Evolutionary conservation across 2,329 filamentous ascomycete species (phyloP).

Genomic region (Hypoxylon sp.): DNA sequence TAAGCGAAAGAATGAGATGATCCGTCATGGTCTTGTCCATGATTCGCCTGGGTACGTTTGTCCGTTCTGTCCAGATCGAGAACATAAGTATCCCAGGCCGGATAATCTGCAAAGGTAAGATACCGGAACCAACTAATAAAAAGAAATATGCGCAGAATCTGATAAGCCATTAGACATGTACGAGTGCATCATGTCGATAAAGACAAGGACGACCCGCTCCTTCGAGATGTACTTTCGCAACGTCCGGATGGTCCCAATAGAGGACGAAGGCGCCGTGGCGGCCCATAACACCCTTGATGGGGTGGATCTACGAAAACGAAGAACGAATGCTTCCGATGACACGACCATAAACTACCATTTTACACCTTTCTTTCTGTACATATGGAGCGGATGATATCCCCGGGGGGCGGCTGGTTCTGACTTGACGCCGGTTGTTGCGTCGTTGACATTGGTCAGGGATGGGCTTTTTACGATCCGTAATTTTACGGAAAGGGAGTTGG

Average conservation of each 20-base stretch:
- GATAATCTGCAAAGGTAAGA: constrained; percentile 92
- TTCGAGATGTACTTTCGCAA: constrained; percentile 87
- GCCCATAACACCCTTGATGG: constrained; percentile 41
- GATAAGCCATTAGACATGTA: constrained; percentile 72
- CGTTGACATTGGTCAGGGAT: constrained; percentile 25
- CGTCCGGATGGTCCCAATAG: constrained; percentile 84
- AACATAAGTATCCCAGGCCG: constrained; percentile 93
- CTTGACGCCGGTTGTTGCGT: constrained; percentile 30
- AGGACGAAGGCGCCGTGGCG: constrained; percentile 76
- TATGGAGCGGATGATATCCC: constrained; percentile 40
- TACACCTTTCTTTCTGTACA: constrained; percentile 41
- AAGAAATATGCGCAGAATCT: constrained; percentile 9
- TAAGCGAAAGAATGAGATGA: constrained; percentile 79
- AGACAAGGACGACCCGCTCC: constrained; percentile 81
- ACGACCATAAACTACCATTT: no score
- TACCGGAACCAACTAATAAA: constrained; percentile 3
- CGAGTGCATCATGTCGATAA: constrained; percentile 91
- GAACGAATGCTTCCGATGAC: constrained; percentile 31
- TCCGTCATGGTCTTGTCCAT: constrained; percentile 84
- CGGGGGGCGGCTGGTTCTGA: constrained; percentile 30
- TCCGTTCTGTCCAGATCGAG: constrained; percentile 91
- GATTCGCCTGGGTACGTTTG: constrained; percentile 95
- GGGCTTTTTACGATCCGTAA: constrained; percentile 28
- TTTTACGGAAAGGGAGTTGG: constrained; percentile 24
- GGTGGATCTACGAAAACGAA: constrained; percentile 19